These are phyloP conservation scores for Clohesyomyces aquaticus DNA, from an alignment of 495 filamentous ascomycete species.

Conservation along the genomic window DNA sequence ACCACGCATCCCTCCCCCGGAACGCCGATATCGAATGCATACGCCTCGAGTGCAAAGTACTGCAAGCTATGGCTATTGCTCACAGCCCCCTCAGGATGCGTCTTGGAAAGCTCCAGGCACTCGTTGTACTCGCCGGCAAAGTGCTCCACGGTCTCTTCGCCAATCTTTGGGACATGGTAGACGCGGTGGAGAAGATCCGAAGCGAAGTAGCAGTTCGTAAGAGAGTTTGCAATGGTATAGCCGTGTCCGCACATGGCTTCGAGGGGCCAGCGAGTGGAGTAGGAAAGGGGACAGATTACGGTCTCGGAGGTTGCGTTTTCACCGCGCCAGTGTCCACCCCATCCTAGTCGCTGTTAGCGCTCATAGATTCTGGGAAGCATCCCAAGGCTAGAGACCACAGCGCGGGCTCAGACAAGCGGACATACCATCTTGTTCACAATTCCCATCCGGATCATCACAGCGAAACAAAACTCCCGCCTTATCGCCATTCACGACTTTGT, in stretches of 20 bases:
- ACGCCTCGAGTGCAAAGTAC: conserved; percentile 63
- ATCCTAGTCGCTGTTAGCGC: conserved; percentile 45
- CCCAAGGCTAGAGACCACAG: background rate
- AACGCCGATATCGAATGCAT: conserved; percentile 55
- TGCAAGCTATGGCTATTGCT: conserved; percentile 59
- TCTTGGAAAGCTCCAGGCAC: conserved; percentile 52
- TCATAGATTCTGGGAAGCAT: background rate
- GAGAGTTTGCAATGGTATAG: conserved; percentile 54
- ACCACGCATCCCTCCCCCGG: conserved; percentile 59
- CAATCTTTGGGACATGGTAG: conserved; percentile 57
- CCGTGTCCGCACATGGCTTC: conserved; percentile 58
- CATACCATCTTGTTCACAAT: conserved; percentile 53
- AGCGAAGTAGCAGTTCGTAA: conserved; percentile 60
- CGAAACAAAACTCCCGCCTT: conserved; percentile 56
- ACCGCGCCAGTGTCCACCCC: conserved; percentile 64
- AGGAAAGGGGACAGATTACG: conserved; percentile 64
- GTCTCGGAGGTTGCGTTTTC: conserved; percentile 61
- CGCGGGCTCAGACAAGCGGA: background rate
- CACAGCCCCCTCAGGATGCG: conserved; percentile 46
- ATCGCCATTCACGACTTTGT: conserved; percentile 55
- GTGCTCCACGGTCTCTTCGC: conserved; percentile 60
- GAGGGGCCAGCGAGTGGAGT: conserved; percentile 53
- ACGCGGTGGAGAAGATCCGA: conserved; percentile 62
- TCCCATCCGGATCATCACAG: conserved; percentile 63
- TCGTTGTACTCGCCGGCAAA: conserved; percentile 58